Evolutionary conservation across 1,139 yeast genomes (phyloP).

Genomic region (Candida labiduridarum): DNA sequence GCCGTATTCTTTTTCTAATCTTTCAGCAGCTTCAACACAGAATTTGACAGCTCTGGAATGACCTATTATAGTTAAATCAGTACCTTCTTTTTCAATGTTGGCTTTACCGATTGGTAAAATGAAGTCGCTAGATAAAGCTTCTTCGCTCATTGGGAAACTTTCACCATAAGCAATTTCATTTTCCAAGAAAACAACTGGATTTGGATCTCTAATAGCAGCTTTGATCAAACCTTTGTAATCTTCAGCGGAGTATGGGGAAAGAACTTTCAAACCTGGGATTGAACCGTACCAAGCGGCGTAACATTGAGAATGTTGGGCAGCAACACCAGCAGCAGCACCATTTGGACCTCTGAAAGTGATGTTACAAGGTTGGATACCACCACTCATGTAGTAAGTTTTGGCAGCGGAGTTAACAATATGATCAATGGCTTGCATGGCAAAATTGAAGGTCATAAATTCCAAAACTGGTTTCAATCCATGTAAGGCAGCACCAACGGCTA

Average conservation of each 20-base stretch:
- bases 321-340: constrained; percentile 99
- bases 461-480: constrained; percentile 96
- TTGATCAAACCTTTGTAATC: constrained; percentile 95
- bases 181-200: constrained; percentile 94
- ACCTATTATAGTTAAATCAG: constrained; percentile 85
- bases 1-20: constrained; percentile 79
- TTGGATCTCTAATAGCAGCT: constrained; percentile 97
- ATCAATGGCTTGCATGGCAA: constrained; percentile 99
- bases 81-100: constrained; percentile 90
- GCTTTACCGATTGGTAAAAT: constrained; percentile 94
- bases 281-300: constrained; percentile 98
- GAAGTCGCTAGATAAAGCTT: constrained; percentile 84
- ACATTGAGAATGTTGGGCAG: constrained; percentile 98
- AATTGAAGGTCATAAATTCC: constrained; percentile 98
- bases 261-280: constrained; percentile 95
- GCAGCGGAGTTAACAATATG: constrained; percentile 98
- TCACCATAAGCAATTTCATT: constrained; percentile 96
- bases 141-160: constrained; percentile 86
- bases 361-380: constrained; percentile 97
- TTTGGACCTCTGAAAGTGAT: constrained; percentile 99
- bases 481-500: constrained; percentile 96
- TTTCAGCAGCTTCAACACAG: constrained; percentile 88
- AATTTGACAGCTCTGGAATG: constrained; percentile 89
- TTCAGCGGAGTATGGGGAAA: constrained; percentile 94
- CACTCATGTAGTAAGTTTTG: constrained; percentile 98